phyloP scores from a whole-genome alignment of 371 early-diverging fungal genomes.

The Mycotypha africana region DNA sequence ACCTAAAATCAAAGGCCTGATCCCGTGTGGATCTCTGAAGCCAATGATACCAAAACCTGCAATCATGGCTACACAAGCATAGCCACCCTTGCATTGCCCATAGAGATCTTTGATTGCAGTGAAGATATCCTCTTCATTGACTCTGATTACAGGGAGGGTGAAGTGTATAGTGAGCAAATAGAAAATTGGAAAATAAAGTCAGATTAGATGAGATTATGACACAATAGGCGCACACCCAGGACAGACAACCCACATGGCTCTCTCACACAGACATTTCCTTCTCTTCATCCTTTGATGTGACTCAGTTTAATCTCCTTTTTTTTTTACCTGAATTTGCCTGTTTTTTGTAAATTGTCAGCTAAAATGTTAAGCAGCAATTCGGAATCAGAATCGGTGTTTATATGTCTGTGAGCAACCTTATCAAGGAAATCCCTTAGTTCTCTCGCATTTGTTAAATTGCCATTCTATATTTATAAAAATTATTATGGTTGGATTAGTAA shows the following conservation, averaged over 20 bases:
- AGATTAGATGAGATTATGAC: too few species aligned
- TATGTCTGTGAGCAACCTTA: conserved; percentile 93
- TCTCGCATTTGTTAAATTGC: conserved; percentile 91
- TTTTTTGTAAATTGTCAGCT: conserved; percentile 87
- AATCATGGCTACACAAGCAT: conserved; percentile 94
- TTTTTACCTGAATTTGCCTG: conserved; percentile 83
- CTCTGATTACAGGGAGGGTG: conserved; percentile 40
- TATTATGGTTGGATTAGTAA: too few species aligned
- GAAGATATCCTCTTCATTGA: conserved; percentile 96
- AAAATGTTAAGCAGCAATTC: conserved; percentile 95
- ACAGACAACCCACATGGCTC: too few species aligned
- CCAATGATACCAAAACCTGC: conserved; percentile 90
- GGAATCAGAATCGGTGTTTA: conserved; percentile 98
- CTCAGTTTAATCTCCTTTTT: conserved; percentile 1
- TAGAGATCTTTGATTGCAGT: conserved; percentile 82
- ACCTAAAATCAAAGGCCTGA: conserved; percentile 92
- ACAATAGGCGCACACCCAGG: too few species aligned
- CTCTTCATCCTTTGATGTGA: conserved; percentile 6
- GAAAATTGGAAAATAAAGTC: too few species aligned
- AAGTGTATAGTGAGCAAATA: too few species aligned
- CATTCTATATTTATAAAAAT: conserved; percentile 88
- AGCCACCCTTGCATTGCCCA: conserved; percentile 83
- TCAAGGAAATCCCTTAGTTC: conserved; percentile 86
- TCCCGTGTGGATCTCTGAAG: conserved; percentile 94
- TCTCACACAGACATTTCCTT: too few species aligned